Evolutionary conservation across 164 flowering plant genomes (phyloP).

Genomic region (Magnolia officinalis): DNA sequence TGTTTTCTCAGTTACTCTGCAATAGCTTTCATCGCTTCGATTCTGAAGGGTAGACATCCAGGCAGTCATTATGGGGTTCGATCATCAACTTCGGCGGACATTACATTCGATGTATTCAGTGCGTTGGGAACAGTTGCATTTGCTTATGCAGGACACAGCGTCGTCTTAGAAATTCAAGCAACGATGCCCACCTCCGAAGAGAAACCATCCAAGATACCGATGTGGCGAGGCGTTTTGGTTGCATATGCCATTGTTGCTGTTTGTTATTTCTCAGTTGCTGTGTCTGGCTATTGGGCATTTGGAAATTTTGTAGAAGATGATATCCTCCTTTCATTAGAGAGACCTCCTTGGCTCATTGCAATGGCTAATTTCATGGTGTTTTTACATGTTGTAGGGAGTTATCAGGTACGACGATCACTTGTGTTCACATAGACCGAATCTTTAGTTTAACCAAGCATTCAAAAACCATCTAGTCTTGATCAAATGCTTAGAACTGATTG

Average conservation of each 20-base stretch:
- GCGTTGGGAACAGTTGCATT: conserved; percentile 28
- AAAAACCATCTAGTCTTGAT: not conserved
- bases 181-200: conserved; percentile 31
- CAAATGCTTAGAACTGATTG: not conserved
- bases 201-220: conserved; percentile 26
- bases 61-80: conserved; percentile 5
- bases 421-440: not conserved
- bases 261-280: conserved; percentile 30
- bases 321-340: conserved; percentile 29
- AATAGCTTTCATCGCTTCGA: conserved; percentile 26
- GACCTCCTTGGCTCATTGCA: conserved; percentile 36
- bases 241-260: conserved; percentile 32
- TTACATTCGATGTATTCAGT: conserved; percentile 21
- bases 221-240: conserved; percentile 32
- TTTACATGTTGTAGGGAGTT: conserved; percentile 39
- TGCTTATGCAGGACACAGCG: conserved; percentile 35
- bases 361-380: conserved; percentile 33
- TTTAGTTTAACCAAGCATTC: not conserved
- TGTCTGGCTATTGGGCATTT: conserved; percentile 27
- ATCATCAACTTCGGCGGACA: conserved; percentile 14
- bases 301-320: conserved; percentile 31
- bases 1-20: conserved; percentile 27
- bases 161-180: conserved; percentile 37
- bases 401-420: conserved; percentile 24
- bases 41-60: conserved; percentile 15